Conservation (phyloP, 345 rosid genomes). For the Bruguiera parviflora region DNA sequence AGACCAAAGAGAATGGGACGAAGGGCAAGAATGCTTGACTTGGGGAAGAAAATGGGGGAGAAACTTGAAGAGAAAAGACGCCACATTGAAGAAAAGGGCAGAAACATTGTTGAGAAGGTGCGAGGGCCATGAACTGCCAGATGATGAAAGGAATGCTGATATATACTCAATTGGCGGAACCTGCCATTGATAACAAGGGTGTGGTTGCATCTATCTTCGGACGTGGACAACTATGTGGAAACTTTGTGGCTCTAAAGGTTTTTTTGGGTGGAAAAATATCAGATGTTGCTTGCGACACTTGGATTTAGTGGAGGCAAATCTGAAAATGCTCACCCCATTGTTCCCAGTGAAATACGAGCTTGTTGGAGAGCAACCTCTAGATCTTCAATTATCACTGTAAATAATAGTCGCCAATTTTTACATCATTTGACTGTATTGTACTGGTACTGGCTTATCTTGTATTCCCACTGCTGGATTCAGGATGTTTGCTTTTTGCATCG, state of each 20-base stretch:
- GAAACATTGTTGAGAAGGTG: constrained; percentile 84
- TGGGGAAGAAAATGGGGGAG: constrained; percentile 88
- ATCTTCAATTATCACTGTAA: background rate
- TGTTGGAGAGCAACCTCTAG: background rate
- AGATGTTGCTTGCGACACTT: background rate
- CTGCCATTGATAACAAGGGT: background rate
- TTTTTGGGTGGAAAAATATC: background rate
- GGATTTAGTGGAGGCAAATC: constrained; percentile 2
- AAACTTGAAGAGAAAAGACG: constrained; percentile 88
- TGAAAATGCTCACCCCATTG: background rate
- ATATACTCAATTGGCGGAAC: background rate
- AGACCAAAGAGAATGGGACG: constrained; percentile 60
- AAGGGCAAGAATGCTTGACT: constrained; percentile 69
- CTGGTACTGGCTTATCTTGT: background rate
- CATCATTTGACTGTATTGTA: background rate
- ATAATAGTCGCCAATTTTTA: background rate
- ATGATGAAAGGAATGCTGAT: background rate
- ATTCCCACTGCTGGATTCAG: too few relatives aligned
- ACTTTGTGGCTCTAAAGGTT: background rate
- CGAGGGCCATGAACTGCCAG: constrained; percentile 43
- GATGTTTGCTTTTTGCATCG: too few relatives aligned
- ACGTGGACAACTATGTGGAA: background rate
- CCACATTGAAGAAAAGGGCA: constrained; percentile 69
- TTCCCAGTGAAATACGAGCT: background rate
- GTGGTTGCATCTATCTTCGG: background rate